phyloP scores from a whole-genome alignment of 2,329 filamentous ascomycete genomes.

The Myrmaecium sp. region DNA sequence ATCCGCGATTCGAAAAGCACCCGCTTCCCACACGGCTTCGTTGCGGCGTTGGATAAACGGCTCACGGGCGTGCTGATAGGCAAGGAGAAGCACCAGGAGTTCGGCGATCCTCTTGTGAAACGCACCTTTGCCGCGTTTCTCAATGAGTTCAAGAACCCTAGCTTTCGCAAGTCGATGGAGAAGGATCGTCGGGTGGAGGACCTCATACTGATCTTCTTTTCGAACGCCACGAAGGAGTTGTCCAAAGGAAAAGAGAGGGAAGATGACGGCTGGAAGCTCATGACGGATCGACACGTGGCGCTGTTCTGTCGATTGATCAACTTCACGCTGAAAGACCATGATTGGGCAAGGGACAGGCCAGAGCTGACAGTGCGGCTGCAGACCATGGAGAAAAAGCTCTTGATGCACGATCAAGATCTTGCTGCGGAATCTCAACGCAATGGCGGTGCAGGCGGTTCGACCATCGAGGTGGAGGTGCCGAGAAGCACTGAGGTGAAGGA shows the following conservation, averaged over 20 bases:
- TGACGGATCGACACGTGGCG: slow-evolving; percentile 88
- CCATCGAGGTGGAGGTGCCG: slow-evolving; percentile 67
- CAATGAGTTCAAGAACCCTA: slow-evolving; percentile 77
- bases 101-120: slow-evolving; percentile 78
- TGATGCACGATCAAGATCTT: slow-evolving; percentile 86
- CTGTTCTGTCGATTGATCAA: slow-evolving; percentile 80
- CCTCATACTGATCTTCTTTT: slow-evolving; percentile 89
- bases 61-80: slow-evolving; percentile 68
- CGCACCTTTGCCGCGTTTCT: slow-evolving; percentile 89
- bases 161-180: slow-evolving; percentile 79
- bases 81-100: slow-evolving; percentile 71
- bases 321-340: slow-evolving; percentile 58
- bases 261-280: slow-evolving; percentile 77
- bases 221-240: slow-evolving; percentile 79
- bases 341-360: slow-evolving; percentile 68
- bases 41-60: slow-evolving; percentile 55
- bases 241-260: slow-evolving; percentile 58
- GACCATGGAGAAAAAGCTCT: slow-evolving; percentile 79
- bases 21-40: slow-evolving; percentile 54
- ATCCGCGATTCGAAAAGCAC: slow-evolving; percentile 53
- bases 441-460: slow-evolving; percentile 41
- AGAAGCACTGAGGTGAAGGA: slow-evolving; percentile 88
- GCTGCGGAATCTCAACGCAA: slow-evolving; percentile 42
- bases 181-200: slow-evolving; percentile 90
- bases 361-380: slow-evolving; percentile 66